Conservation (phyloP, 2,329 filamentous ascomycete genomes). For the Calonectria montana region DNA sequence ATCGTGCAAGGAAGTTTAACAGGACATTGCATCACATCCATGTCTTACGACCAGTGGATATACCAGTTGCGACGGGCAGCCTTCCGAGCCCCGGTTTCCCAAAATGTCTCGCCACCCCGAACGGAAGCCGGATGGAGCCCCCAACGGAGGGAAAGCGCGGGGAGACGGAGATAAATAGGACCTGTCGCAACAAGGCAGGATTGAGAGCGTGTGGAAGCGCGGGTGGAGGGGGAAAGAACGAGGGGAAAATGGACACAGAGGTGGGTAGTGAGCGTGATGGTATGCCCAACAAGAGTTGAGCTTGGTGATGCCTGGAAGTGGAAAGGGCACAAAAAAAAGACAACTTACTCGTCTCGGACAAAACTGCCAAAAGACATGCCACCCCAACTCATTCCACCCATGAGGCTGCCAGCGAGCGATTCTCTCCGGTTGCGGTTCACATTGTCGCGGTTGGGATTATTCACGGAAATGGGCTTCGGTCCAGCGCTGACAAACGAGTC, state of each 20-base stretch:
- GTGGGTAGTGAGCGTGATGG: neutral
- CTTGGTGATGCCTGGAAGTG: neutral
- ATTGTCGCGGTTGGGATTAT: conserved; percentile 71
- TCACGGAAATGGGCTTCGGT: conserved; percentile 75
- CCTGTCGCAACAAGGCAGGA: neutral
- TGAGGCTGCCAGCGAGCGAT: conserved; percentile 72
- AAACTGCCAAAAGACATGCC: conserved; percentile 96
- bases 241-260: neutral
- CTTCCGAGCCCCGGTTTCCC: conserved; percentile 28
- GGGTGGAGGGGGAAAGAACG: neutral
- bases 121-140: conserved; percentile 23
- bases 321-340: conserved; percentile 19
- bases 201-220: neutral
- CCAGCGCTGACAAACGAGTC: conserved; percentile 75
- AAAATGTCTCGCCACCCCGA: conserved; percentile 39
- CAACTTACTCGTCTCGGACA: conserved; percentile 94
- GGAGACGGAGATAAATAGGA: conserved; percentile 1
- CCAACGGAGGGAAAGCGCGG: conserved; percentile 1
- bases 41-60: conserved; percentile 18
- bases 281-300: conserved; percentile 7
- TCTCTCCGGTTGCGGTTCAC: conserved; percentile 70
- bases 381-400: conserved; percentile 95
- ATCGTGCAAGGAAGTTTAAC: conserved; percentile 4
- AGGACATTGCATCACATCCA: conserved; percentile 25
- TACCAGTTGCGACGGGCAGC: conserved; percentile 24